Base-by-base conservation (phyloP, 495 filamentous ascomycete genomes). In the Bacidia rubella region DNA sequence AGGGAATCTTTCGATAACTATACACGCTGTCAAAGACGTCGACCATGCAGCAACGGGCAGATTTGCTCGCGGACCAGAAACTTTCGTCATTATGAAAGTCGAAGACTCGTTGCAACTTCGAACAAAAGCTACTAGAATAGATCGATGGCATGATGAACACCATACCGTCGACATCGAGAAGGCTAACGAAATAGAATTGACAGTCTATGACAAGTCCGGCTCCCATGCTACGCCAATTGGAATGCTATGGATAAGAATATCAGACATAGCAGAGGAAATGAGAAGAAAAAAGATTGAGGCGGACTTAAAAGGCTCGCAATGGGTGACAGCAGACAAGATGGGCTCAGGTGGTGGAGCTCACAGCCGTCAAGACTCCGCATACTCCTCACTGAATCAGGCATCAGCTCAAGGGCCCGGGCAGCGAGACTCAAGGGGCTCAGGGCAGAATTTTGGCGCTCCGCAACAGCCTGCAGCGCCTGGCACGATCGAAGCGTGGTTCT, bases 101-200 rank as follows among this genome's bases (percentile, higher is more conserved):
- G 92, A 99, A 67, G 92, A 99, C 67, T 75, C 81, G 40, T 76
- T 94, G 46, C 86, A 92, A 58, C 87, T 86, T 24, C 76, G 87
- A 57, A 97, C 92, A n/a, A 90, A 81, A 60, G 74, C 84, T 0
- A 87, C 90, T 23, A 74, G 92, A 43, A 90, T 74, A 55, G 92
- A 97, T 65, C 79, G 77, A 63, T 99, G 90, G 90, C 75, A 87
- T 53, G 85, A 88, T 60, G 92, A 99, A 66, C 74, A 79, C 21
- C 92, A 95, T 63, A 86, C 79, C 44, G 80, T 97, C 52, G 84
- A 89, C 55, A 89, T 97, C 41, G 93, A 99, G 60, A 96, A 96
- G 70, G 92, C 93, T 47, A 96, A 99, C 65, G 92, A 99, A 68
- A 85, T 99, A 49, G 92, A 99, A 64, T 76, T 99, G 42, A 96